A percentile compares a stretch with the other conserved stretches of the same genome.
These are phyloP conservation scores for Phialophora verrucosa DNA, from an alignment of 2,329 filamentous ascomycete genomes.

Conservation along the genomic window DNA sequence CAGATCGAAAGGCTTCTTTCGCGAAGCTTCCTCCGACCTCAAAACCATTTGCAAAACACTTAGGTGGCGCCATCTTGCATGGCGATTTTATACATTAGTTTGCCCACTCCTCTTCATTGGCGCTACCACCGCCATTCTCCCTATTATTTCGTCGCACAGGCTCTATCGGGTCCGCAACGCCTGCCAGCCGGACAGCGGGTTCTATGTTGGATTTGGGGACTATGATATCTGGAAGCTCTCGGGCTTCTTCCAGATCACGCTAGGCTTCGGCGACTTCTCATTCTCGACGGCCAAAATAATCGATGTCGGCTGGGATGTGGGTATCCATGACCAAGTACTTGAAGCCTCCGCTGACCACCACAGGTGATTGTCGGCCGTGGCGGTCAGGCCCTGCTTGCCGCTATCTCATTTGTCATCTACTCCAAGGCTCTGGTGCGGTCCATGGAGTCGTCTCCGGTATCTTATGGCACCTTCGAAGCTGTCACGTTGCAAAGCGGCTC, in stretches of 20 bases:
- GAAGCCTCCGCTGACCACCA: slow-evolving; percentile 1
- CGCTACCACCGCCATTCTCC: background rate
- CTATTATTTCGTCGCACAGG: slow-evolving; percentile 8
- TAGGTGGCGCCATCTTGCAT: background rate
- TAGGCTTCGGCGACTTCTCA: slow-evolving; percentile 28
- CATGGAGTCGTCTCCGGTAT: slow-evolving; percentile 45
- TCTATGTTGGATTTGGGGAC: slow-evolving; percentile 18
- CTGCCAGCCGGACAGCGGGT: slow-evolving; percentile 24
- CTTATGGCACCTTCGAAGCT: slow-evolving; percentile 45
- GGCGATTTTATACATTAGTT: background rate
- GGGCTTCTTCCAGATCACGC: slow-evolving; percentile 32
- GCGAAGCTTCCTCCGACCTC: slow-evolving; percentile 11
- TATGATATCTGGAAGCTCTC: slow-evolving; percentile 30
- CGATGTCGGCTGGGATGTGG: slow-evolving; percentile 46
- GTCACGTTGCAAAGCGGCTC: slow-evolving; percentile 43
- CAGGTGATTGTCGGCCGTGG: slow-evolving; percentile 41
- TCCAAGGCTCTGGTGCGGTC: slow-evolving; percentile 44
- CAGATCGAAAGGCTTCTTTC: slow-evolving; percentile 9
- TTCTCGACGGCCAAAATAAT: slow-evolving; percentile 46
- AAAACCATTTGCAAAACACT: background rate
- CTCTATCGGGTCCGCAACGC: slow-evolving; percentile 11
- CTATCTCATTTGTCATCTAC: slow-evolving; percentile 44
- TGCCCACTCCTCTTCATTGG: slow-evolving; percentile 10
- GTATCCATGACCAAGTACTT: slow-evolving; percentile 15
- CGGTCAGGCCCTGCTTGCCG: slow-evolving; percentile 43